phyloP scores from a whole-genome alignment of 2,329 filamentous ascomycete species.

The Periconia sp. region DNA sequence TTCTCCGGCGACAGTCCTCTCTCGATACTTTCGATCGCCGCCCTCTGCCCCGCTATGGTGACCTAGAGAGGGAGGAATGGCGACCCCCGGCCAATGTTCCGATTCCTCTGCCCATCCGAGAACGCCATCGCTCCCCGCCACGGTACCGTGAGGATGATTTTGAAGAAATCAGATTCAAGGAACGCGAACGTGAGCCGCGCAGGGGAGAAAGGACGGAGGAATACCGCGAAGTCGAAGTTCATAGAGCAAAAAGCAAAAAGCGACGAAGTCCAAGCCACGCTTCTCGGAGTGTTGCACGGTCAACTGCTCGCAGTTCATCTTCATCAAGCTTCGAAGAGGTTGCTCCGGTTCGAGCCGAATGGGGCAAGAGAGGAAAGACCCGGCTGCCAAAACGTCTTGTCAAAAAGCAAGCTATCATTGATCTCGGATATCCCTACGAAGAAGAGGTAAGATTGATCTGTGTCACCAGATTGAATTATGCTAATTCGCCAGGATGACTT shows the following conservation, averaged over 20 bases:
- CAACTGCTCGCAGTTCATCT: slow-evolving; percentile 42
- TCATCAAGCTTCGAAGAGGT: slow-evolving; percentile 50
- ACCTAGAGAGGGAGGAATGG: slow-evolving; percentile 65
- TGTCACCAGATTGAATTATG: neutral
- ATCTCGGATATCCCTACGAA: slow-evolving; percentile 84
- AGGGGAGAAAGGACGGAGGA: slow-evolving; percentile 38
- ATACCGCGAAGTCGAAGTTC: slow-evolving; percentile 57
- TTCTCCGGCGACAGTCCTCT: slow-evolving; percentile 83
- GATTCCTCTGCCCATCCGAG: slow-evolving; percentile 66
- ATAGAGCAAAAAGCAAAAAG: slow-evolving; percentile 50
- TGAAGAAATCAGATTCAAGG: slow-evolving; percentile 60
- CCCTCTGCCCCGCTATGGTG: slow-evolving; percentile 63
- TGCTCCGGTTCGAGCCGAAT: slow-evolving; percentile 37
- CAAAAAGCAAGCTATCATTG: slow-evolving; percentile 78
- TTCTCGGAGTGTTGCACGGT: slow-evolving; percentile 36
- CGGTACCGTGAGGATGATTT: slow-evolving; percentile 71
- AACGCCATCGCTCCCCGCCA: slow-evolving; percentile 55
- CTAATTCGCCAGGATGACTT: slow-evolving; percentile 70
- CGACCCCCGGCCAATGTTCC: slow-evolving; percentile 72
- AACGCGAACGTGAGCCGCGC: slow-evolving; percentile 21
- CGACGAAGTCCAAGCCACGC: slow-evolving; percentile 25
- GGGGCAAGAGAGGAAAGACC: slow-evolving; percentile 78
- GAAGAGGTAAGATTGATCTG: slow-evolving; percentile 70
- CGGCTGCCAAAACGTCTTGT: slow-evolving; percentile 83
- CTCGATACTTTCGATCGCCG: slow-evolving; percentile 88